A percentile compares a stretch with the other conserved stretches of the same genome.
Conservation (phyloP, 176 grass and related monocot species). For the Tillandsia leiboldiana region DNA sequence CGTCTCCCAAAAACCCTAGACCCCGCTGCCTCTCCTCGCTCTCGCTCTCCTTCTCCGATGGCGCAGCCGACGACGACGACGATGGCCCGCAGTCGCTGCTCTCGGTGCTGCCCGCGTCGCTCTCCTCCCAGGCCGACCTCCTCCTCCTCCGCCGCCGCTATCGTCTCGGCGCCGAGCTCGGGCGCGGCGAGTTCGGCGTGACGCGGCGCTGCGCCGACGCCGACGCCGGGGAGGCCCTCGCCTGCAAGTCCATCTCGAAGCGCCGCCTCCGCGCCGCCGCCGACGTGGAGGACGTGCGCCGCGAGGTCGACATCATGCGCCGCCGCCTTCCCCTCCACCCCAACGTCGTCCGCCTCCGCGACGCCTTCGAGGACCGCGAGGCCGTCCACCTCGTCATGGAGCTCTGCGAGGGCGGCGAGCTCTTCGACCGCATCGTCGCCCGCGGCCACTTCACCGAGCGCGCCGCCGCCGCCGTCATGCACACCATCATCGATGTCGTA, state of each 20-base stretch:
- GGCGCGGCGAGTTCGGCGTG: slow-evolving; percentile 51
- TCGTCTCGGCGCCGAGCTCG: slow-evolving; percentile 41
- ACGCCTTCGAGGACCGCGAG: slow-evolving; percentile 62
- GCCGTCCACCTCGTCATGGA: slow-evolving; percentile 68
- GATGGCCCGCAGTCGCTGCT: too few species aligned
- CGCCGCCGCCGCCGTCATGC: slow-evolving; percentile 40
- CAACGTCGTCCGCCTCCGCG: slow-evolving; percentile 49
- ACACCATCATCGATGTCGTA: slow-evolving; percentile 57
- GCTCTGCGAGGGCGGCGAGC: slow-evolving; percentile 79
- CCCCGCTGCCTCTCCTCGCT: slow-evolving; percentile 25
- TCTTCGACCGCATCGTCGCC: slow-evolving; percentile 63
- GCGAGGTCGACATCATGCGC: slow-evolving; percentile 57
- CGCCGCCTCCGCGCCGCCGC: slow-evolving; percentile 38
- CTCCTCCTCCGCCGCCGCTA: background rate
- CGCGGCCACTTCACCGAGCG: slow-evolving; percentile 55
- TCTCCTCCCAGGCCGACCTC: slow-evolving; percentile 14
- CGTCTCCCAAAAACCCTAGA: slow-evolving; percentile 17
- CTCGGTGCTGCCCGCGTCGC: too few species aligned
- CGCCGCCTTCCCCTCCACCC: slow-evolving; percentile 31
- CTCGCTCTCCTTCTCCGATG: too few species aligned
- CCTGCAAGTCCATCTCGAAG: slow-evolving; percentile 61
- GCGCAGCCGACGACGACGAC: too few species aligned
- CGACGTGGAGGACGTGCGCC: slow-evolving; percentile 44
- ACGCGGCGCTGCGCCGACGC: slow-evolving; percentile 35
- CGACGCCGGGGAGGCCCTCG: slow-evolving; percentile 18